A percentile compares a stretch with the other conserved stretches of the same genome.
Evolutionary conservation across 2,329 filamentous ascomycete species (phyloP).

Genomic region (Trichoderma sp.): DNA sequence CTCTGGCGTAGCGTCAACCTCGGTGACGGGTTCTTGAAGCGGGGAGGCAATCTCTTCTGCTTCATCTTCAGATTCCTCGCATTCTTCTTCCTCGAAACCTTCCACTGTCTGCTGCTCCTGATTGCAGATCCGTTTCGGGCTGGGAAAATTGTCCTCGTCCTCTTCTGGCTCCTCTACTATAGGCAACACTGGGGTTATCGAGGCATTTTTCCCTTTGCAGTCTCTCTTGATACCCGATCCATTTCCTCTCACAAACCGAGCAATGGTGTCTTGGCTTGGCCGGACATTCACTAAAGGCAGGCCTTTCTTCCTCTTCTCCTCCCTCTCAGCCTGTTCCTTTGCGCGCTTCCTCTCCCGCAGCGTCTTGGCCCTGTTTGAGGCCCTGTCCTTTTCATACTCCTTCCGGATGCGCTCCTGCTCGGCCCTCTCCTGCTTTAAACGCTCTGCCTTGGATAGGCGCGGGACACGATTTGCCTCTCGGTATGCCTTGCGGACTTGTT

Average conservation of each 20-base stretch:
- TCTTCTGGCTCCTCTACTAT: conserved; percentile 24
- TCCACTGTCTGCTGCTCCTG: neutral
- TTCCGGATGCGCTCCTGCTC: conserved; percentile 55
- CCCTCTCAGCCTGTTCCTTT: conserved; percentile 48
- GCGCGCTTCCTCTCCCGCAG: conserved; percentile 55
- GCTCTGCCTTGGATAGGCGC: conserved; percentile 41
- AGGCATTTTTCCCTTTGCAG: conserved; percentile 18
- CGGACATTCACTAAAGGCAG: conserved; percentile 52
- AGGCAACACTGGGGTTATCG: neutral
- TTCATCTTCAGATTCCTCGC: neutral
- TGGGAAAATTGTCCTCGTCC: conserved; percentile 13
- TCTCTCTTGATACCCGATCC: conserved; percentile 33
- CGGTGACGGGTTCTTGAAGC: neutral
- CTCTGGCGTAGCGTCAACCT: neutral
- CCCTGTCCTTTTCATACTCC: conserved; percentile 50
- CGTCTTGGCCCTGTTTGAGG: conserved; percentile 45
- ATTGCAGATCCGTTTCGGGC: neutral
- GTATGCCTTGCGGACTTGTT: conserved; percentile 41
- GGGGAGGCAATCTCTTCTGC: neutral
- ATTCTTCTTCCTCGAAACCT: neutral
- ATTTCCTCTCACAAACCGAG: conserved; percentile 47
- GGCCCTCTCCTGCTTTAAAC: conserved; percentile 37
- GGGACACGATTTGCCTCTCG: conserved; percentile 34
- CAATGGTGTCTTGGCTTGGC: conserved; percentile 57
- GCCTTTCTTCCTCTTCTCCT: conserved; percentile 50